Conservation (phyloP, 2,329 filamentous ascomycete genomes). For the Pyrenophora teres region DNA sequence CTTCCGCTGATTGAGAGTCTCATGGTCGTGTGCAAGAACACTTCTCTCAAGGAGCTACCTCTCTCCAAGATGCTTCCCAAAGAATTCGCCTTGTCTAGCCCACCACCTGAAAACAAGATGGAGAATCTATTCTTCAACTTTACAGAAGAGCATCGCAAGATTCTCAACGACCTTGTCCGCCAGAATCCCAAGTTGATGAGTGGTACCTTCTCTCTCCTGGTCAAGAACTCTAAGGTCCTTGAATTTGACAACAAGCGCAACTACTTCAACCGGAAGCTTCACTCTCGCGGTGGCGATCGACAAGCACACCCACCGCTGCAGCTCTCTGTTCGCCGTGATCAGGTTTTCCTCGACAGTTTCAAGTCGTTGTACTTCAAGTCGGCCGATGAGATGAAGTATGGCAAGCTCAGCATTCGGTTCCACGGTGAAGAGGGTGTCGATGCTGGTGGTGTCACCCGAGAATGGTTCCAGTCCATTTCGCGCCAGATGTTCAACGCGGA, state of each 20-base stretch:
- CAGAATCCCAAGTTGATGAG: slow-evolving; percentile 99
- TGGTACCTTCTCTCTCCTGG: slow-evolving; percentile 90
- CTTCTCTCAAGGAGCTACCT: slow-evolving; percentile 72
- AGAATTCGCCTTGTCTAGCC: slow-evolving; percentile 75
- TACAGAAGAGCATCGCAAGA: slow-evolving; percentile 95
- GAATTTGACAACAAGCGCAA: slow-evolving; percentile 99
- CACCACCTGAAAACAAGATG: slow-evolving; percentile 78
- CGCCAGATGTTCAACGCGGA: slow-evolving; percentile 99
- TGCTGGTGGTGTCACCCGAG: slow-evolving; percentile 93
- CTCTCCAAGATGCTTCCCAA: slow-evolving; percentile 54
- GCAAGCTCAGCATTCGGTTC: slow-evolving; percentile 97
- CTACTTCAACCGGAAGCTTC: slow-evolving; percentile 94
- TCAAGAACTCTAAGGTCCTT: slow-evolving; percentile 97
- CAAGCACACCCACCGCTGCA: slow-evolving; percentile 78
- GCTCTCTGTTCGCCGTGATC: slow-evolving; percentile 86
- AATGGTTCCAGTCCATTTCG: slow-evolving; percentile 98
- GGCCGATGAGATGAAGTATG: slow-evolving; percentile 97
- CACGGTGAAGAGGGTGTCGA: slow-evolving; percentile 97
- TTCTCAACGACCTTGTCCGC: slow-evolving; percentile 95
- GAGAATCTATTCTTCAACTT: slow-evolving; percentile 95
- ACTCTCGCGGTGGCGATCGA: slow-evolving; percentile 69
- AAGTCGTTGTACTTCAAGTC: slow-evolving; percentile 97
- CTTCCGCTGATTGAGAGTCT: slow-evolving; percentile 92
- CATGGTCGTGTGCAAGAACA: slow-evolving; percentile 99
- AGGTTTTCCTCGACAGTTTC: slow-evolving; percentile 98